Evolutionary conservation across 495 filamentous ascomycete species (phyloP), one percentile per base, ranked within the genome.

Genomic region (Penicillium maclennaniae): DNA sequence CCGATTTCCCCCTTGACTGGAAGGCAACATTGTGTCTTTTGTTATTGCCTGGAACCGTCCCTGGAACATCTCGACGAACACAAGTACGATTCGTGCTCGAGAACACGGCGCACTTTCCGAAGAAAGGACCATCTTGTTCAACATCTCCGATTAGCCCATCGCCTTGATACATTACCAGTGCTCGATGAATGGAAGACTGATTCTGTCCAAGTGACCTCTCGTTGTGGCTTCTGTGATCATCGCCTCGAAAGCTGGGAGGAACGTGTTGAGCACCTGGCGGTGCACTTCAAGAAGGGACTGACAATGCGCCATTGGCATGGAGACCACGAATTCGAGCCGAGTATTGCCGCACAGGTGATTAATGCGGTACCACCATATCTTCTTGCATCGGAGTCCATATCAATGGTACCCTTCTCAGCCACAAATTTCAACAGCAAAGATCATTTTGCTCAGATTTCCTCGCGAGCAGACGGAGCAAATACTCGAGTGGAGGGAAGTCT

Each of bases 51-150:
- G 9, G 55, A 65, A 5, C 65, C 62, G 14, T 52, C 43, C 5
- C 8, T 27, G 0, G 49, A 59, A 6, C 65, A 68, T 40, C 51
- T 65, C 9, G 42, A 50, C 7, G 5, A n/a, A 14, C 65, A 90
- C 66, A 85, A 86, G 56, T 79, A 84, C 65, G 72, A 74, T 2
- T 69, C 79, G 17, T 92, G 87, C 58, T 76, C 82, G 2, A 52
- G 76, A 6, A 76, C 79, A 47, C 77, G 83, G 47, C 80, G 86
- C 7, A 86, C 84, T 90, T 60, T 88, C 86, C 52, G 79, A 87
- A 23, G 23, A 10, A 92, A 91, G 66, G 88, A 92, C 58, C 88
- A 91, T 63, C 75, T 92, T 6, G 75, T 84, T 14, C 87, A 92
- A 58, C 88, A 92, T 57, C 68, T 92, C 8, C 79, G 84, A 36